A percentile compares a stretch with the other conserved stretches of the same genome.
These are phyloP conservation scores for Knoxia roxburghii DNA, from an alignment of 257 asterid species.

Conservation along the genomic window DNA sequence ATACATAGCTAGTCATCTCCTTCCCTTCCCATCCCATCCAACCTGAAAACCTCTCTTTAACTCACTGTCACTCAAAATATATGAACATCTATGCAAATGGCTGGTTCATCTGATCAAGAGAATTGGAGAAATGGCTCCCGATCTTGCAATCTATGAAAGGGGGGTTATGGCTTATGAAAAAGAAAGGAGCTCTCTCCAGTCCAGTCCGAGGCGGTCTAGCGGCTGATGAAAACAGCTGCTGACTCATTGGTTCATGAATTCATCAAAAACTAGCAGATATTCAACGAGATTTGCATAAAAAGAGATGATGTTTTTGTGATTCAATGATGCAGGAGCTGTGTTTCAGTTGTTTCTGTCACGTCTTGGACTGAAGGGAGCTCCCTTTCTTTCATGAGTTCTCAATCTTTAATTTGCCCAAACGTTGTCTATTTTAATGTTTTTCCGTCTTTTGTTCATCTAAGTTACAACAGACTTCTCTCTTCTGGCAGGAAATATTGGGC, in stretches of 20 bases:
- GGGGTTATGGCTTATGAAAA: constrained; percentile 25
- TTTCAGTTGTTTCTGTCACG: constrained; percentile 60
- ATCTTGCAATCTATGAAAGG: too few species aligned
- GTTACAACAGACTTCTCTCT: too few species aligned
- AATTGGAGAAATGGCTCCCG: too few species aligned
- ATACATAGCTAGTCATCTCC: background rate
- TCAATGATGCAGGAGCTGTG: constrained; percentile 79
- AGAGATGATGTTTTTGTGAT: constrained; percentile 45
- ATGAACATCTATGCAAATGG: background rate
- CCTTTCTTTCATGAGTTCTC: constrained; percentile 31
- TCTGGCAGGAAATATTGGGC: too few species aligned
- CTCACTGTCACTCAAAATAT: background rate
- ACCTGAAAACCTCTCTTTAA: background rate
- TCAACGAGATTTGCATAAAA: background rate
- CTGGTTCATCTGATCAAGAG: background rate
- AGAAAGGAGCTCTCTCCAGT: constrained; percentile 78
- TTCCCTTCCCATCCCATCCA: background rate
- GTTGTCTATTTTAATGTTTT: too few species aligned
- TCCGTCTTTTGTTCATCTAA: too few species aligned
- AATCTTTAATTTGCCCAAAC: background rate
- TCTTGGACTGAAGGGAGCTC: constrained; percentile 99
- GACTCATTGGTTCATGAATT: constrained; percentile 79
- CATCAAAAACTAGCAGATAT: constrained; percentile 14
- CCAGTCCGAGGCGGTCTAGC: constrained; percentile 66
- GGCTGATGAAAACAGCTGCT: constrained; percentile 62